phyloP scores from a whole-genome alignment of 2,329 filamentous ascomycete species.

The Ophiostoma populinum region DNA sequence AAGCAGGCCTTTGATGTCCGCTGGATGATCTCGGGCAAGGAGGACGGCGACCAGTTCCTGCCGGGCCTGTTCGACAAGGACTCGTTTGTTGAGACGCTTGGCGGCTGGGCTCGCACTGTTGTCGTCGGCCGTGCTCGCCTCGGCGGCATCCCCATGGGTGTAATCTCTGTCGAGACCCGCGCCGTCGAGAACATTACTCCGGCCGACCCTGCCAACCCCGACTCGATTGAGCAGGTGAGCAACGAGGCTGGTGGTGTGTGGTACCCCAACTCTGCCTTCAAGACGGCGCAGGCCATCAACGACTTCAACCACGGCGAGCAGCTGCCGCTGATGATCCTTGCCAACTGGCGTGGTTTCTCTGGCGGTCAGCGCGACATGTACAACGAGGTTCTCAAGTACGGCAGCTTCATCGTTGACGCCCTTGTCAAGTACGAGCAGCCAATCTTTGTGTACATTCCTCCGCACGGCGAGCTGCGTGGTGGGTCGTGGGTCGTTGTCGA shows the following conservation, averaged over 20 bases:
- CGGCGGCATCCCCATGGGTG: slow-evolving; percentile 93
- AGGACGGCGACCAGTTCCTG: slow-evolving; percentile 72
- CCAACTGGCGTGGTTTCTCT: slow-evolving; percentile 99
- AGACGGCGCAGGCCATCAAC: slow-evolving; percentile 95
- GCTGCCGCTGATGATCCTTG: slow-evolving; percentile 94
- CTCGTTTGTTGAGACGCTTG: slow-evolving; percentile 92
- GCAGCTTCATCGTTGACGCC: slow-evolving; percentile 96
- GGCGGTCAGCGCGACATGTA: slow-evolving; percentile 99
- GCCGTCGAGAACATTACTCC: slow-evolving; percentile 93
- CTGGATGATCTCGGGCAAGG: slow-evolving; percentile 79
- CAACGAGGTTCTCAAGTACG: slow-evolving; percentile 99
- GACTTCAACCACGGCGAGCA: slow-evolving; percentile 99
- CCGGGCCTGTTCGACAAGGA: slow-evolving; percentile 89
- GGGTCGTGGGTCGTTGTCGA: slow-evolving; percentile 99
- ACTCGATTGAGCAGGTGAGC: slow-evolving; percentile 88
- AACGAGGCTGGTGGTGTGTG: slow-evolving; percentile 97
- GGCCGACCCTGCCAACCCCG: slow-evolving; percentile 92
- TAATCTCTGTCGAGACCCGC: slow-evolving; percentile 91
- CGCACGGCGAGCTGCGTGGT: slow-evolving; percentile 89
- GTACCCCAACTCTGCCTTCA: slow-evolving; percentile 99
- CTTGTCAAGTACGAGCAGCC: slow-evolving; percentile 98
- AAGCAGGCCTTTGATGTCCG: slow-evolving; percentile 85
- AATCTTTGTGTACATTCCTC: slow-evolving; percentile 97
- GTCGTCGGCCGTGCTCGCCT: slow-evolving; percentile 93
- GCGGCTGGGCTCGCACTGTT: slow-evolving; percentile 92